Base-by-base conservation (phyloP, 2,329 filamentous ascomycete genomes). In the Camillea tinctor region DNA sequence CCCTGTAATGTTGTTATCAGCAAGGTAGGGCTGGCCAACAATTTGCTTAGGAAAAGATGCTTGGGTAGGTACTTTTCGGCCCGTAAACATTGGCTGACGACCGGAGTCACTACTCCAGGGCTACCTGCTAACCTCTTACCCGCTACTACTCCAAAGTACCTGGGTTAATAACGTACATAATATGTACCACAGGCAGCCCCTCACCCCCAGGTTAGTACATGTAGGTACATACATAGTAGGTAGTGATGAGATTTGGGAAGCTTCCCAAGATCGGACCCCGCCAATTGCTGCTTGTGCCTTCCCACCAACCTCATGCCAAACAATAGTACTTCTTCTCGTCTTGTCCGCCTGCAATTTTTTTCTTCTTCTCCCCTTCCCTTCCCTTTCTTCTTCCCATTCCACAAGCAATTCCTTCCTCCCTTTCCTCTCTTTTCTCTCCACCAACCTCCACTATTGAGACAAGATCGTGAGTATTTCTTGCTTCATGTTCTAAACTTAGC, bases 191-290 rank as follows among this genome's bases (percentile, higher is more conserved):
- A 26, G 4, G 24, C 8, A 26, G 24, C 8, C n/a, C n/a, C 24
- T 26, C 4, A 8, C 24, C 4, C 4, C 24, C 24, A 26, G 24
- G 24, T 4, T 26, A 26, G 24, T 26, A 26, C 24, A 26, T 8
- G 4, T 26, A 26, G 8, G 24, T 26, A 26, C 24, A 26, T 26
- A 26, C 24, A 40, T 13, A 40, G 36, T 3, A 30, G 7, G 26
- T 30, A 30, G 26, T 30, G 36, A 17, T 44, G 36, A 44, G 36
- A 40, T 17, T 44, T 44, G 36, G 36, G 36, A 44, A 44, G 36
- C 36, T 44, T 64, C 59, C n/a, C 64, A 62, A 64, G 62, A 62
- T 62, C 64, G 62, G 64, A 66, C 64, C 64, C 62, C 64, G 64
- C 62, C 64, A 66, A 62, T 64, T 59, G 36, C 36, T 62, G 64